Base-by-base conservation (phyloP, 495 filamentous ascomycete genomes). In the Podospora fimiseda region DNA sequence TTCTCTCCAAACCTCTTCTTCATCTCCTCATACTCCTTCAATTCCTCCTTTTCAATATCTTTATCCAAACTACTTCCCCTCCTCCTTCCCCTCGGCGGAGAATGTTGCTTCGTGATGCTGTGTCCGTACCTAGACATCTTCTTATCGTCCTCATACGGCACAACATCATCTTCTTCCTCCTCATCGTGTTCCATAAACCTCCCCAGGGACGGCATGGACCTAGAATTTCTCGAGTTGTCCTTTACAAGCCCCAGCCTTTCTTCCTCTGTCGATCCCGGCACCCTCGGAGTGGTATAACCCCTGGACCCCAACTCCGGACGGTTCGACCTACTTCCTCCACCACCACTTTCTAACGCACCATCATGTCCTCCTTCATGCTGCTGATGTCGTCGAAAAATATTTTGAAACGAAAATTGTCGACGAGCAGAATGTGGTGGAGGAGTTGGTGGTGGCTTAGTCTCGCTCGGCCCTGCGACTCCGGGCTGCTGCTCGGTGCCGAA, bases 381-480 rank as follows among this genome's bases (percentile, higher is more conserved):
- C 40, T 73, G 74, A 43, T 71, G 64, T 33, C 70, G 65, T 53
- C 74, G 72, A 67, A 96, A 89, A 44, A 93, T 80, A 55, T 83
- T 85, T 60, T 91, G 85, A 76, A 97, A 97, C 22, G 86, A 90
- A 72, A 96, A 97, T 65, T 96, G 90, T 33, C 93, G 83, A 59
- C 68, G 70, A n/a, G 74, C 73, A 41, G 66, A 75, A 70, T 74
- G 81, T 49, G 74, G 72, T 36, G 82, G 76, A 24, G 81, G 76
- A 15, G 71, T 71, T 9, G 77, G 72, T 13, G 64, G 69, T 0
- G 60, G 48, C n/a, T n/a, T n/a, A n/a, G n/a, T n/a, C n/a, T n/a
- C n/a, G n/a, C n/a, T n/a, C n/a, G n/a, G n/a, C n/a, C n/a, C n/a
- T n/a, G n/a, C n/a, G n/a, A n/a, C n/a, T n/a, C n/a, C n/a, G n/a